Percentiles rank a stretch among this genome's conserved stretches.
phyloP scores from a whole-genome alignment of 2,329 filamentous ascomycete species.

The Sporothrix phasma region DNA sequence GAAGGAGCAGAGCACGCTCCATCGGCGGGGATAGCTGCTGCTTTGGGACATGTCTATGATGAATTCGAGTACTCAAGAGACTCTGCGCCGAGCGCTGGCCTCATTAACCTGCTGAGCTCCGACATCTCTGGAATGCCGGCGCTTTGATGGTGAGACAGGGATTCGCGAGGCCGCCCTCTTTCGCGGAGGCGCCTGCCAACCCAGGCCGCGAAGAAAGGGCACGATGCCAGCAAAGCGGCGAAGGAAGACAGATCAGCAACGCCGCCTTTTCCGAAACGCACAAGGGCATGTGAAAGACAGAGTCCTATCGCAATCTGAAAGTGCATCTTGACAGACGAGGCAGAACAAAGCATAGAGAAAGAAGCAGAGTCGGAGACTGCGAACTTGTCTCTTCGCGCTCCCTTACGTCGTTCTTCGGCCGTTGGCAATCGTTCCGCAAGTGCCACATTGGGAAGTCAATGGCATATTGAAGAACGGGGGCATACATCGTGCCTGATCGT shows the following conservation, averaged over 20 bases:
- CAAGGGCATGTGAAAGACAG: background rate
- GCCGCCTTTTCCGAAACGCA: background rate
- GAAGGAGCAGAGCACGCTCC: background rate
- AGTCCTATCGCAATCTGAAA: background rate
- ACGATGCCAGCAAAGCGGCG: background rate
- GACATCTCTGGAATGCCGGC: slow-evolving; percentile 2
- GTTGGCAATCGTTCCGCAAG: background rate
- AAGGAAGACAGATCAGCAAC: background rate
- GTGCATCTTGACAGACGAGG: background rate
- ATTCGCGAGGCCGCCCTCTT: slow-evolving; percentile 6
- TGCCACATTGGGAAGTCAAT: background rate
- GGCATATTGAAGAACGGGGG: background rate
- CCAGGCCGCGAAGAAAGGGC: background rate
- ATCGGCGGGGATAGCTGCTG: background rate
- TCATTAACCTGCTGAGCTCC: background rate
- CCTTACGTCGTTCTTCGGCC: slow-evolving; percentile 4
- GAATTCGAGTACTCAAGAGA: background rate
- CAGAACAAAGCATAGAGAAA: background rate
- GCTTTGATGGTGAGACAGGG: slow-evolving; percentile 4
- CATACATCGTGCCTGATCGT: no score
- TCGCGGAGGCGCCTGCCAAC: background rate
- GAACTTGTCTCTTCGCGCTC: slow-evolving; percentile 1
- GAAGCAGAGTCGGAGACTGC: background rate
- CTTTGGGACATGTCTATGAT: no score
- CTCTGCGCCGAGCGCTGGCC: background rate